Evolutionary conservation across 306 rosid species (phyloP), one percentile per base, ranked within the genome.

Genomic region (Medicago lupulina): DNA sequence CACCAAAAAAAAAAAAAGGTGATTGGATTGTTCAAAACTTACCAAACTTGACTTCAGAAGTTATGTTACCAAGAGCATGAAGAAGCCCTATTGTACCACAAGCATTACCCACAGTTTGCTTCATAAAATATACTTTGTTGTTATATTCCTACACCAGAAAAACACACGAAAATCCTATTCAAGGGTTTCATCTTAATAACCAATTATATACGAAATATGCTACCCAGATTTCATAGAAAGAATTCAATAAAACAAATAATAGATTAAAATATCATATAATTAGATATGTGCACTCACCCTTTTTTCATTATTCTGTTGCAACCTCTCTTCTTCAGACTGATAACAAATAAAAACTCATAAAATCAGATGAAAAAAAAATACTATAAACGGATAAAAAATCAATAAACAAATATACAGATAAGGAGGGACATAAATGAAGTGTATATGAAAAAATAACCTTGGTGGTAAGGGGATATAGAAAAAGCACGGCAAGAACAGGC

Each of bases 21-120:
- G 73, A 64, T 9, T 5, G 0, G 44, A 58, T 57, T 16, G 50
- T 21, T 47, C n/a, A 25, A 74, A 82, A 65, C 92, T 86, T 80
- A 93, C 98, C 67, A 71, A 91, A 84, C 83, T 89, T 91, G 80
- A 91, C 76, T 87, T 88, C 86, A n/a, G 92, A 87, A 34, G 90
- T 89, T 79, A 89, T 67, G 83, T 93, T 93, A 68, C 97, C 97
- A 70, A 93, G 81, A 70, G 98, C 98, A 85, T 93, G 98, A 64
- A 93, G 97, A 71, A 93, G 96, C 62, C 98, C 98, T 83, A 93
- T 72, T 34, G 98, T 93, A 84, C 98, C 98, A 85, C 98, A 93
- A 63, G 98, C 98, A 79, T 93, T 93, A 17, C 92, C 94, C 78
- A 93, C 96, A 15, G 98, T 93, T 88, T 93, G 98, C 88, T 83